Percentiles rank a stretch among this genome's conserved stretches.
Conservation (phyloP, 306 rosid species). For the Lathyrus aphaca region DNA sequence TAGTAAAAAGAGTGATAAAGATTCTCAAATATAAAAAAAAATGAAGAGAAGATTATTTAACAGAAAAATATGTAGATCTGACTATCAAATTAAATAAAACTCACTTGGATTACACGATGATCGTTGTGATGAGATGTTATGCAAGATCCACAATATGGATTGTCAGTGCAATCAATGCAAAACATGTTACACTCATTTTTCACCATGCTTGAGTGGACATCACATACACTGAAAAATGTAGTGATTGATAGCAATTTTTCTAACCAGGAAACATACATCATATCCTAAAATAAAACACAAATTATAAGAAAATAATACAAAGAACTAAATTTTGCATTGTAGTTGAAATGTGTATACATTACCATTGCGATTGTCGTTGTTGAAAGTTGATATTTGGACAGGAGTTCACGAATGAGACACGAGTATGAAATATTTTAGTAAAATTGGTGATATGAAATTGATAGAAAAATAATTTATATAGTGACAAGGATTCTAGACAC, state of each 20-base stretch:
- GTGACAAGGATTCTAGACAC: neutral
- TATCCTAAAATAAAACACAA: neutral
- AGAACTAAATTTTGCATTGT: neutral
- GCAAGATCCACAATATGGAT: neutral
- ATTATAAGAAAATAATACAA: neutral
- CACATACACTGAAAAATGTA: neutral
- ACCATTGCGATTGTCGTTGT: neutral
- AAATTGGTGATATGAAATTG: neutral
- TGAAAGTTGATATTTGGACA: neutral
- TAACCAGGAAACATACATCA: neutral
- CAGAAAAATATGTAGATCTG: neutral
- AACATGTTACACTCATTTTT: slow-evolving; percentile 5
- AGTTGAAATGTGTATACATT: neutral
- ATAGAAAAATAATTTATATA: neutral
- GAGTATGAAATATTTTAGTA: neutral
- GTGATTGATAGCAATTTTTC: neutral
- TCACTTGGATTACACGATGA: neutral
- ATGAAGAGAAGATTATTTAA: neutral
- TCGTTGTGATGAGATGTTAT: neutral
- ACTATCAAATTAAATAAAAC: neutral
- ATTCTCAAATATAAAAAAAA: neutral
- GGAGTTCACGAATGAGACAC: neutral
- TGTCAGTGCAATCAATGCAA: neutral
- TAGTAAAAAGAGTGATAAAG: too few relatives aligned
- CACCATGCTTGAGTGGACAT: neutral